Base-by-base conservation (phyloP, 345 rosid genomes). In the Passiflora organensis region DNA sequence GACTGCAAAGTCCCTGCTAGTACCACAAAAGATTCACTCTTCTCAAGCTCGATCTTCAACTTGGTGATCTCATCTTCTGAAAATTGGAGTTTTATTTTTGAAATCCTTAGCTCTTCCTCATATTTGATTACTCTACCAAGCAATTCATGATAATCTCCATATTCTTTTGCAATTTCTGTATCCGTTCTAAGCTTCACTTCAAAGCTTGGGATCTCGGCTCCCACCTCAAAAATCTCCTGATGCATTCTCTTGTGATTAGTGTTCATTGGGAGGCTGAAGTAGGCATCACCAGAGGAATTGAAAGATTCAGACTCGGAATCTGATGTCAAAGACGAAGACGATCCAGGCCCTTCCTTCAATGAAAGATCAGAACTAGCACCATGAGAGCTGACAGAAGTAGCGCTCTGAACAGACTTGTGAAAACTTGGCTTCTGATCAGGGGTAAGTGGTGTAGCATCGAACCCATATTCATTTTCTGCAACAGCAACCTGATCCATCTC, bases 301-400 rank as follows among this genome's bases (percentile, higher is more conserved):
- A 81, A 89, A n/a, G 83, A 83, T 62, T 85, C 93, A 0, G 68
- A 32, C 21, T 85, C 96, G 15, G 86, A 88, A 68, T 91, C 95
- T 0, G 88, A 68, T 50, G 71, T 22, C 17, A 84, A 82, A 56
- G 83, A 80, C 9, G 54, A 18, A 13, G 64, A 58, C 16, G 79
- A 79, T 43, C 84, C 91, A 69, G 86, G 85, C 58, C 81, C 87
- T 66, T 80, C 91, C 72, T 74, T 83, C 55, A 60, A 75, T 55
- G 70, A 64, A 55, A 56, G 41, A 67, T 85, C 87, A 58, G 81
- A 63, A 56, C 68, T 72, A 67, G 68, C 68, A 62, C 73, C 83
- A 51, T 73, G 82, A 41, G 83, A 68, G 55, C 95, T 91, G 41
- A 73, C 81, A 58, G 85, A 91, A 49, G 83, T 85, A 70, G 85